Base-by-base conservation (phyloP, 345 rosid genomes). In the Ceriops zippeliana region DNA sequence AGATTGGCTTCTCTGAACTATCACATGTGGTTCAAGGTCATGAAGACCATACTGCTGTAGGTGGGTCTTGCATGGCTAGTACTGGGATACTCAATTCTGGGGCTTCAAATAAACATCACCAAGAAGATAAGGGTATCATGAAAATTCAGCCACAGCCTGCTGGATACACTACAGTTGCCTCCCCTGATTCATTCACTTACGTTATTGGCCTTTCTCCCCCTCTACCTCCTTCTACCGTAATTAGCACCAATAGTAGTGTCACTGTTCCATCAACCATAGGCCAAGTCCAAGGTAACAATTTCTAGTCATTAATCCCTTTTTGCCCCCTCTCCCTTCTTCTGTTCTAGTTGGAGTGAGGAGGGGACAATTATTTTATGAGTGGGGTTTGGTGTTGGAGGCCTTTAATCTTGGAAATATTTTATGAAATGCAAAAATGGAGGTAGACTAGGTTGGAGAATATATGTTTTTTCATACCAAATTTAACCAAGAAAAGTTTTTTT, bases 61-160 rank as follows among this genome's bases (percentile, higher is more conserved):
- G 37, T 6, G 96, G 84, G 22, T 86, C 87, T 34, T 83, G 89
- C 74, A 82, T 87, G 7, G 85, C 83, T 30, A 83, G 82, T 73
- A 91, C 86, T 34, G 37, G 37, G 73, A 85, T 84, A 61, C 65
- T 81, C 78, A 80, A 79, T 70, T 78, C 75, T 65, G 78, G 73
- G 34, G 73, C 75, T 73, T 54, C 78, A 32, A 77, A 77, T 53
- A 83, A 75, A 69, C 84, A 65, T 15, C 22, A 54, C n/a, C 81
- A 79, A 34, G 80, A 82, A 57, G 80, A 80, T 59, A 83, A 74
- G 62, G 46, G 3, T 15, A 79, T 64, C 75, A 70, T 68, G 73
- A 82, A 79, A 77, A 32, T 82, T 71, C 85, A 77, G 19, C 86
- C 74, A 21, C 69, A 83, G 53, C 78, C 70, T 60, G 49, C 49